Base-by-base conservation (phyloP, 2,329 filamentous ascomycete genomes). In the Sporothrix luriei region DNA sequence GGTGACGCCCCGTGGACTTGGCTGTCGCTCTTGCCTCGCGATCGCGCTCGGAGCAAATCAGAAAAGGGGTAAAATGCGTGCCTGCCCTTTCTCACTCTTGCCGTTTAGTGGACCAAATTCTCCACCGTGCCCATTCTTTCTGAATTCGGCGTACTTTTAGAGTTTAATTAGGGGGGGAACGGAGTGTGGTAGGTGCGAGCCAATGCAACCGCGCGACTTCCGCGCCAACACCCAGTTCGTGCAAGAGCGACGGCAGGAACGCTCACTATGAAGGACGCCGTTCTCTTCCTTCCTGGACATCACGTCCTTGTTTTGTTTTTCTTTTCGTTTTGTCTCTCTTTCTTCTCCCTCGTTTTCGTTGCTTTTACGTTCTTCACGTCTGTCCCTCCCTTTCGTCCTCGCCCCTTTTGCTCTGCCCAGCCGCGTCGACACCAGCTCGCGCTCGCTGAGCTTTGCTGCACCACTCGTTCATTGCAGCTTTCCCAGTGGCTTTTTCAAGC, bases 131-230 rank as follows among this genome's bases (percentile, higher is more conserved):
- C 55, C 55, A 43, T 61, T 61, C 55, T 61, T 61, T 24, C 38
- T 64, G 61, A 24, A 48, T 13, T 64, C 61, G 21, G 62, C 46
- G 14, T 13, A 38, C 57, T 43, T 66, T 54, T 67, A 55, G 21
- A 67, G 65, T 67, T 67, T 55, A 67, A 66, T 52, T 66, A 52
- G 51, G 65, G 65, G 65, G 26, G 52, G 14, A 14, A 14, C n/a
- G 26, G 43, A 49, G 33, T 21, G 61, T 48, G 24, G 59, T 51
- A 38, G 52, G 51, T 38, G 21, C 46, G 24, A 65, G 46, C 61
- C 61, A 51, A 38, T 51, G 46, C 62, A 49, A 51, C 16, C 16
- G 43, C 62, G 62, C 62, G 62, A 26, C 43, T 51, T 51, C 43
- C 19, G 46, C 43, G 46, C 43, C 61, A 11, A 59, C 43, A 40